Evolutionary conservation across 2,329 filamentous ascomycete genomes (phyloP).

Genomic region (Penicillium verrucosum): DNA sequence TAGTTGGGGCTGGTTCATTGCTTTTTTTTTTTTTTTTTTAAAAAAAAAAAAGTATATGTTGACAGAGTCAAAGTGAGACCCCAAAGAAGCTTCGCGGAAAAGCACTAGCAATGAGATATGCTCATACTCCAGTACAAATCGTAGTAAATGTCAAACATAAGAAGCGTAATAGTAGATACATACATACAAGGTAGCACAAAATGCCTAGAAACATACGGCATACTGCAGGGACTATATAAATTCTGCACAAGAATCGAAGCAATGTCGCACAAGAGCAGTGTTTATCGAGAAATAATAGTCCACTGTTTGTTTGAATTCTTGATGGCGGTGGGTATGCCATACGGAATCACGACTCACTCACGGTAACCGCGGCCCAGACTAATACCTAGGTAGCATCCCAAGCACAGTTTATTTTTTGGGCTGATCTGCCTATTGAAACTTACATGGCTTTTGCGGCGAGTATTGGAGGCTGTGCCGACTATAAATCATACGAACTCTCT

Average conservation of each 20-base stretch:
- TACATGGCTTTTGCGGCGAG: no score
- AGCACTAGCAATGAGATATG: background rate
- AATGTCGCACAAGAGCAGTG: background rate
- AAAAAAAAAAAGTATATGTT: background rate
- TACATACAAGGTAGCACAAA: background rate
- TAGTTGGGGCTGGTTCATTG: no score
- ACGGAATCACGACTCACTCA: no score
- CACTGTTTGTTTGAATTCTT: background rate
- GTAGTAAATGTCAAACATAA: background rate
- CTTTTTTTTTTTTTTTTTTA: background rate
- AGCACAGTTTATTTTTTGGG: no score
- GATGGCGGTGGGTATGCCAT: no score
- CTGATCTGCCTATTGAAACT: no score
- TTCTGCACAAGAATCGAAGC: background rate
- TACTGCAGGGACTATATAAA: background rate
- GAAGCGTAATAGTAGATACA: background rate
- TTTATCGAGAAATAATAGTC: background rate
- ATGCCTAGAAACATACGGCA: background rate
- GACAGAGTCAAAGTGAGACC: background rate
- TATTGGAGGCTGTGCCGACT: no score
- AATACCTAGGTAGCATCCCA: no score
- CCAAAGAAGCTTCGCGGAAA: background rate
- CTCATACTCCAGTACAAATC: background rate
- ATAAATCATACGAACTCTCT: no score
- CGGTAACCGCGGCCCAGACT: no score